Conservation (phyloP, 139 green algal genomes). For the Closterium sp. region DNA sequence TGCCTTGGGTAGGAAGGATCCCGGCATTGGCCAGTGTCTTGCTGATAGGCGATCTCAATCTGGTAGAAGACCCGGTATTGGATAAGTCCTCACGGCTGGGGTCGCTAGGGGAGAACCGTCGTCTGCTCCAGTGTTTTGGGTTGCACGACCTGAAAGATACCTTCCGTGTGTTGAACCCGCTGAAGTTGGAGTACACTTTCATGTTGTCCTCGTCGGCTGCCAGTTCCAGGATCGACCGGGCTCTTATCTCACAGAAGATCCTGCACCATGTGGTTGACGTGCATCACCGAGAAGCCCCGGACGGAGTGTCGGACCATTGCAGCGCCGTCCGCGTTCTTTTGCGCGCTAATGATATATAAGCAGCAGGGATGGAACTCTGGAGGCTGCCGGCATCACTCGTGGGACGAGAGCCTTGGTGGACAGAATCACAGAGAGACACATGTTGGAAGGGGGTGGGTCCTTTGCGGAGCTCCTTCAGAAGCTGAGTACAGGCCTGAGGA, state of each 20-base stretch:
- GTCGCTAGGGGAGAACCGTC: background rate
- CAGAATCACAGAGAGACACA: too few relatives aligned
- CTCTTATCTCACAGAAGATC: background rate
- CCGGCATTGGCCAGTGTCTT: background rate
- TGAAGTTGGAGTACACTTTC: background rate
- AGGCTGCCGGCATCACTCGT: background rate
- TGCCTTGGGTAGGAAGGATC: background rate
- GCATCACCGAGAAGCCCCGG: too few relatives aligned
- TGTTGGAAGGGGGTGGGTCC: too few relatives aligned
- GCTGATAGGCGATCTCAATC: background rate
- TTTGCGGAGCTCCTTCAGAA: background rate
- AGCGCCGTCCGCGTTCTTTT: background rate
- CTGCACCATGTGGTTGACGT: background rate
- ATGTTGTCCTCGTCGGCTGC: background rate
- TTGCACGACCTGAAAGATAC: background rate
- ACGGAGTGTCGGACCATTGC: too few relatives aligned
- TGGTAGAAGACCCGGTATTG: background rate
- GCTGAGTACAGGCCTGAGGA: background rate
- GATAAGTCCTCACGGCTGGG: background rate
- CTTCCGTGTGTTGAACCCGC: background rate
- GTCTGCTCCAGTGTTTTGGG: background rate
- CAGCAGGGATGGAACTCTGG: background rate
- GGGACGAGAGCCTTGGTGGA: too few relatives aligned
- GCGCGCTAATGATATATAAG: too few relatives aligned
- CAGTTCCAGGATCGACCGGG: background rate